These are phyloP conservation scores for Ceriops decandra DNA, from an alignment of 345 rosid species.

Conservation along the genomic window DNA sequence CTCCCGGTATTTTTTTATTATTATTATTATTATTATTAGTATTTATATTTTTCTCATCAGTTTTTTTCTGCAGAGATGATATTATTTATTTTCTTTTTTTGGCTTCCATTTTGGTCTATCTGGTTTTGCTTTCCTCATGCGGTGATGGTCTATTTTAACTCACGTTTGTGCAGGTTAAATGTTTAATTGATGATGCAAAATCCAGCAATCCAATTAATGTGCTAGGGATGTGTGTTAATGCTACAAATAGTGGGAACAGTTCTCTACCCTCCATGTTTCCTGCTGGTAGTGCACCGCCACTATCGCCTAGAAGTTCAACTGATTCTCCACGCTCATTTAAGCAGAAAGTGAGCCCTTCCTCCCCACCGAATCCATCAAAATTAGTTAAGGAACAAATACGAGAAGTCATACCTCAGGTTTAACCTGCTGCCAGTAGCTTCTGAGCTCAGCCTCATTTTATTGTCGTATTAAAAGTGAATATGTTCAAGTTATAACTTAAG, in stretches of 20 bases:
- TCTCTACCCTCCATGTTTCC: conserved; percentile 28
- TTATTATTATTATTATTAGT: not conserved
- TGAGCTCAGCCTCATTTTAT: not conserved
- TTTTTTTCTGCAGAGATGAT: not conserved
- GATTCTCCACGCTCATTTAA: conserved; percentile 29
- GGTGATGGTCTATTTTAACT: not conserved
- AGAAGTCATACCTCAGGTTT: conserved; percentile 34
- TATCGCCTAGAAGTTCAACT: conserved; percentile 32
- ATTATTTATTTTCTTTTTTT: not conserved
- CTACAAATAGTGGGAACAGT: conserved; percentile 10
- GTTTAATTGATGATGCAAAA: conserved; percentile 24
- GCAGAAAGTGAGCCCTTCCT: conserved; percentile 27
- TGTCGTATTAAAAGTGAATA: conserved; percentile 5
- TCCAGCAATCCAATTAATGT: conserved; percentile 14
- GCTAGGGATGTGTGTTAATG: not conserved
- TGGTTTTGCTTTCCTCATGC: not conserved
- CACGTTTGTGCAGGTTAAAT: conserved; percentile 19
- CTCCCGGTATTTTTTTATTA: conserved; percentile 43
- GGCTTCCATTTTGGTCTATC: not conserved
- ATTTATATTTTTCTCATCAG: not conserved
- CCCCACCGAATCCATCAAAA: conserved; percentile 22
- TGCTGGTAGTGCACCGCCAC: conserved; percentile 30
- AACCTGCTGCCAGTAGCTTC: conserved; percentile 9
- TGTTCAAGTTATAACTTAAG: not conserved
- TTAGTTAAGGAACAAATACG: conserved; percentile 15